A percentile compares a stretch with the other conserved stretches of the same genome.
These are phyloP conservation scores for Houttuynia cordata DNA, from an alignment of 164 flowering plant genomes.

Conservation along the genomic window DNA sequence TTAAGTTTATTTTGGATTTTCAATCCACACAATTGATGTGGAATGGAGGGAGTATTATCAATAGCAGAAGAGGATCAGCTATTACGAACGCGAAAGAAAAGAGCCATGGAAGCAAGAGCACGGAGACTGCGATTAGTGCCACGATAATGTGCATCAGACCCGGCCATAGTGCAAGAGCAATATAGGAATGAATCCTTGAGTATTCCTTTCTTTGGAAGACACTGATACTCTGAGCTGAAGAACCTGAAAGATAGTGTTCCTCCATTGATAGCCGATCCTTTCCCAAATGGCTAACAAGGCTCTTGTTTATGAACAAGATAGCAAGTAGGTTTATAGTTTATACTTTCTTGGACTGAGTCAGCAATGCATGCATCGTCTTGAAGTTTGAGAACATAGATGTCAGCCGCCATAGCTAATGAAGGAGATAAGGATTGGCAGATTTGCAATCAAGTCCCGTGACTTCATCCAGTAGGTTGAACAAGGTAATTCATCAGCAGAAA, in stretches of 20 bases:
- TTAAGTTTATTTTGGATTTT: no score
- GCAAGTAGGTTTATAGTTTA: no score
- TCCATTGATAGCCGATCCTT: background rate
- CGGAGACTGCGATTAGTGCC: conserved; percentile 25
- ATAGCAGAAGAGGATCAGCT: background rate
- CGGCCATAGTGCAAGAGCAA: conserved; percentile 52
- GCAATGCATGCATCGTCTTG: no score
- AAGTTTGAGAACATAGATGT: no score
- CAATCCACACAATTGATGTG: background rate
- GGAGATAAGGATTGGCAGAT: no score
- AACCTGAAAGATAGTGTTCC: background rate
- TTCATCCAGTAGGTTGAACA: no score
- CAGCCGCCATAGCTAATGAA: no score
- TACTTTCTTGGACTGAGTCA: no score
- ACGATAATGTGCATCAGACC: conserved; percentile 50
- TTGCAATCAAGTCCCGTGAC: no score
- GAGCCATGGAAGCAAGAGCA: conserved; percentile 40
- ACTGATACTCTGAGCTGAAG: conserved; percentile 8
- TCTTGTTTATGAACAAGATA: no score
- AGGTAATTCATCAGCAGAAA: no score
- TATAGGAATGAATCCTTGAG: conserved; percentile 14
- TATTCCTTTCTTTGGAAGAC: conserved; percentile 20
- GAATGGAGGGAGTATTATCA: background rate
- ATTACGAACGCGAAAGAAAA: conserved; percentile 33
- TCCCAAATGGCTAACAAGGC: no score